Evolutionary conservation across 2,329 filamentous ascomycete species (phyloP), one percentile per base, ranked within the genome.

Genomic region (Diaporthe sp.): DNA sequence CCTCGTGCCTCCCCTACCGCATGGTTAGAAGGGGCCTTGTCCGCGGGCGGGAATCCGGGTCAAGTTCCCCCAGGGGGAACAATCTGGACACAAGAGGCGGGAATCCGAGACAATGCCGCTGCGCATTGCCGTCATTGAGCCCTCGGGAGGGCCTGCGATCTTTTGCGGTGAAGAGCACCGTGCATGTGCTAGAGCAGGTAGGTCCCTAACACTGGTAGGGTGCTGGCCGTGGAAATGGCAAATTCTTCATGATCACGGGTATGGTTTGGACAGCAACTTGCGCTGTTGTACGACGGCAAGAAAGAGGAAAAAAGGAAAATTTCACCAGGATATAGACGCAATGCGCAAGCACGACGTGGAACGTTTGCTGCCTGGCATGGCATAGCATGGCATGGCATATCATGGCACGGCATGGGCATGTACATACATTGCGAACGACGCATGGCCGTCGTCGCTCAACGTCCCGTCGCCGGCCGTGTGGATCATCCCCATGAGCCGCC

Each of bases 81-180:
- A 53, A 61, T 49, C 47, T 53, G 47, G 47, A 53, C 47, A 68
- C 63, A 53, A 39, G 34, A 70, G 65, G 49, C 65, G 65, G 65
- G 7, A 63, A 63, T 44, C 58, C 28, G 71, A 73, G 71, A 73
- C 71, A 73, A n/a, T 6, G 25, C 42, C 57, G 37, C 71, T 65
- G 71, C 58, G 34, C 31, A 49, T 51, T 55, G 58, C 71, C 71
- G 71, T 63, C 71, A 63, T 42, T 37, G 4, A 34, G 60, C n/a
- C 71, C 51, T 20, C 25, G n/a, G 25, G 42, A 53, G 4, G 20
- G n/a, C 37, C 68, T 55, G 47, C 47, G 60, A 70, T 70, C 34
- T 53, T 61, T 53, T 73, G 71, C 71, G 71, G 71, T 73, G 71
- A 73, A 44, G 71, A 60, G 17, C 42, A 15, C 28, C 22, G 63